Evolutionary conservation across 1,284 basidiomycete genomes (phyloP), one percentile per base, ranked within the genome.

Genomic region (Heimioporus retisporus): DNA sequence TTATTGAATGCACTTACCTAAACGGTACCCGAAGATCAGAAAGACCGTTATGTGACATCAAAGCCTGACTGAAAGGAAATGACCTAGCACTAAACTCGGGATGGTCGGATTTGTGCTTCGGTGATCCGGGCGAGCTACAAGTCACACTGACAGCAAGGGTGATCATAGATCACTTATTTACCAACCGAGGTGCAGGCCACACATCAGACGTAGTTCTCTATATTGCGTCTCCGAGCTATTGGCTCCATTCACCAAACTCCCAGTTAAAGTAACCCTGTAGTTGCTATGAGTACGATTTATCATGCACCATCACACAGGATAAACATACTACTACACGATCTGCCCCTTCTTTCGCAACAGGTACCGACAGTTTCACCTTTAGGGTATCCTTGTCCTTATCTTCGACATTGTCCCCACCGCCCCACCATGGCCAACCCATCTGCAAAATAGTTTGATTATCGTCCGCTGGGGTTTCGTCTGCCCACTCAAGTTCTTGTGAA

Each of bases 221-320:
- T 18, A 23, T 35, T 28, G 18, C 6, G 50, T 18, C 16, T 18
- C 16, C n/a, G 15, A 42, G 57, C 55, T 65, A 64, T 11, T 66
- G 35, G 18, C 71, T 68, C 66, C 65, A 69, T 59, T 74, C 69
- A 53, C 89, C 90, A 72, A 84, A 92, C 68, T 91, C 86, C 90
- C 91, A 92, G 72, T 84, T 88, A 72, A 81, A 89, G 73, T 90
- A 92, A 69, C 93, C 91, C 89, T 92, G 63, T 31, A 57, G 8
- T 31, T n/a, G 4, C n/a, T 15, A 18, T 68, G 35, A 68, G 61
- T 11, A 57, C 21, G 28, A 50, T 28, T 19, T 10, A 54, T 2
- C 23, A 18, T n/a, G 54, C 21, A 5, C 43, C 31, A 3, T 4
- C 18, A 40, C 8, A 25, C 55, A 59, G 56, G 15, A 15, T n/a